phyloP scores from a whole-genome alignment of 1,284 basidiomycete species.

The Puccinia hordei region DNA sequence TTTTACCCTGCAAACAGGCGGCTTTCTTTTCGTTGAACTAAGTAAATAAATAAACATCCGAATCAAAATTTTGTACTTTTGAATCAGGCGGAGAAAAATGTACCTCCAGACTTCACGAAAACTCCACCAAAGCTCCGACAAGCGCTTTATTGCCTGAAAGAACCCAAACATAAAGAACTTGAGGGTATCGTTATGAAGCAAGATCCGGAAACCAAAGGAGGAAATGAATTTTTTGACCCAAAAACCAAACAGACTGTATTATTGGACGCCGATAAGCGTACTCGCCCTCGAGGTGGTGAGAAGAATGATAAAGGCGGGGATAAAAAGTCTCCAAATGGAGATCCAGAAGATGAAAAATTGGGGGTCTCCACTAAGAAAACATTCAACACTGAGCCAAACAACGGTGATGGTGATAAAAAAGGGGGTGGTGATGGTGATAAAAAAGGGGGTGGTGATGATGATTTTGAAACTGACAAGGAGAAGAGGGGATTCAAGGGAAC shows the following conservation, averaged over 20 bases:
- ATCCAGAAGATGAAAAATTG: neutral
- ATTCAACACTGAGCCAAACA: neutral
- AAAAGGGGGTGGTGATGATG: neutral
- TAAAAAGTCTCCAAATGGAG: neutral
- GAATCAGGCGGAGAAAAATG: slow-evolving; percentile 20
- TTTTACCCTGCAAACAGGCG: neutral
- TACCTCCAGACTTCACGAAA: slow-evolving; percentile 8
- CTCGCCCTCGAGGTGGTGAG: neutral
- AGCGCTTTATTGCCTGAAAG: slow-evolving; percentile 11
- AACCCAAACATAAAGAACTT: slow-evolving; percentile 15
- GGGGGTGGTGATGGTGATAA: neutral
- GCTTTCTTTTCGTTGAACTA: neutral
- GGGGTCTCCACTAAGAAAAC: neutral
- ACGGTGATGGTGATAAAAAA: neutral
- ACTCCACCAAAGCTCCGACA: neutral
- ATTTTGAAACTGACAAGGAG: neutral
- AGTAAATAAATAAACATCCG: neutral
- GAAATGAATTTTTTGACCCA: slow-evolving; percentile 21
- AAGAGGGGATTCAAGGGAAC: neutral
- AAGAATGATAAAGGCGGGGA: neutral
- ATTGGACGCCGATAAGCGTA: neutral
- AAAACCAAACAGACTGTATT: slow-evolving; percentile 31
- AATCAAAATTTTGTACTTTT: too few relatives aligned
- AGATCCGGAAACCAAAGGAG: slow-evolving; percentile 1
- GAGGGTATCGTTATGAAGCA: slow-evolving; percentile 13